Base-by-base conservation (phyloP, 257 asterid species). In the Nicotiana noctiflora region DNA sequence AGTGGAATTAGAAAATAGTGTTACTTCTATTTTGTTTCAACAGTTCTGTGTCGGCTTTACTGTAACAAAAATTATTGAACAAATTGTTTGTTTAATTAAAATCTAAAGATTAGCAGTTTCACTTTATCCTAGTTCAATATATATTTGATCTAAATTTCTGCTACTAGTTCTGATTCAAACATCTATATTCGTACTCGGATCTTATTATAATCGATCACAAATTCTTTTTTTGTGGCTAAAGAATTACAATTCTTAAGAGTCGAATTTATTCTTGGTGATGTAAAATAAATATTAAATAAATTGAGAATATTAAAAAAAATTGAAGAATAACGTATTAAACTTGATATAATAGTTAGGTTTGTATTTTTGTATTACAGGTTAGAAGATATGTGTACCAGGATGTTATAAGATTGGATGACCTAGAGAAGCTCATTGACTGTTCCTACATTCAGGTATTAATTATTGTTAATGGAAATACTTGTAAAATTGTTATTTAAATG, bases 311-410 rank as follows among this genome's bases (percentile, higher is more conserved):
- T 25, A 34, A 2, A 37, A 37, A 4, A 34, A 37, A 34, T 67
- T 11, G 2, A 67, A 10, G 7, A 44, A n/a, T 2, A 40, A 21
- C 32, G 21, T 67, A 34, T 44, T 70, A 44, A 31, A 11, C 12
- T 32, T 40, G 19, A 68, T n/a, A n/a, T 68, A 3, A 68, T 76
- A 67, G 59, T 79, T 67, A 55, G 19, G 31, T 8, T 68, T 5
- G 3, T 51, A 21, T 14, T 17, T 25, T 19, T 18, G 11, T 53
- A 82, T 21, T 66, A 81, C 89, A 94, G 98, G 95, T 94, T 84
- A 90, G 98, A 83, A 90, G 97, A 84, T 93, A 93, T 83, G 93
- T 93, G 13, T 93, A 93, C 86, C 98, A 92, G 49, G 84, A 91
- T 84, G 98, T 93, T 18, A 86, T 91, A 75, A 91, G 98, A 86